Evolutionary conservation across 2,329 filamentous ascomycete species (phyloP).

Genomic region (Arachnopeziza araneosa): DNA sequence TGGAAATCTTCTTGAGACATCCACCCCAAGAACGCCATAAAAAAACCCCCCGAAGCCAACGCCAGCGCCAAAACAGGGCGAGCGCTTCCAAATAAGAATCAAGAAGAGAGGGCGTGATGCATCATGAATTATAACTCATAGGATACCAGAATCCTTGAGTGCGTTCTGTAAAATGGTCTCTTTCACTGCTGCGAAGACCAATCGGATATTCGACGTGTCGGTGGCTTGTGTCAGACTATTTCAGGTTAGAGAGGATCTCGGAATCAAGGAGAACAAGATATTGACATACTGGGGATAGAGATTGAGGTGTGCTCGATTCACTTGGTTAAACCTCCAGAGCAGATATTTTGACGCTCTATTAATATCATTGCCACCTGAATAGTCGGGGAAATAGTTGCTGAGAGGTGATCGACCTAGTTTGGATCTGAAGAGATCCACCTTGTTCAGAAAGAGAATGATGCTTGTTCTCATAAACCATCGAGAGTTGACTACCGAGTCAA

Average conservation of each 20-base stretch:
- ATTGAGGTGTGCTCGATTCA: slow-evolving; percentile 92
- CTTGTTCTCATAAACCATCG: slow-evolving; percentile 99
- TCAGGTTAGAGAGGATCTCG: slow-evolving; percentile 13
- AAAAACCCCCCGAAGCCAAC: slow-evolving; percentile 19
- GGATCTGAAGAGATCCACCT: slow-evolving; percentile 95
- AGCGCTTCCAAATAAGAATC: slow-evolving; percentile 14
- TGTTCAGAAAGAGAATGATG: slow-evolving; percentile 98
- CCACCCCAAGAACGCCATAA: slow-evolving; percentile 15
- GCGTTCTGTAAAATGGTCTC: slow-evolving; percentile 98
- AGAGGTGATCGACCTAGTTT: slow-evolving; percentile 87
- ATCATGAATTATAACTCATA: slow-evolving; percentile 46
- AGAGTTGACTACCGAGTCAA: slow-evolving; percentile 98
- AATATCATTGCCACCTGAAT: slow-evolving; percentile 94
- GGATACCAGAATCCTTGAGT: slow-evolving; percentile 93
- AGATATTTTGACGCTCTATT: slow-evolving; percentile 98
- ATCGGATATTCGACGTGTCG: slow-evolving; percentile 94
- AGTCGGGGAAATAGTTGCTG: slow-evolving; percentile 95
- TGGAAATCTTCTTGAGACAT: slow-evolving; percentile 22
- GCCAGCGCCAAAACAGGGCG: slow-evolving; percentile 22
- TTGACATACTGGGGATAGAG: slow-evolving; percentile 88
- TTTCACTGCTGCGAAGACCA: slow-evolving; percentile 97
- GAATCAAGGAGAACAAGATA: background rate
- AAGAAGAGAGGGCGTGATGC: slow-evolving; percentile 17
- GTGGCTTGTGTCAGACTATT: slow-evolving; percentile 92
- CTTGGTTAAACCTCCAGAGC: slow-evolving; percentile 97